These are phyloP conservation scores for Periglandula ipomoeae DNA, from an alignment of 2,329 filamentous ascomycete species.

Conservation along the genomic window DNA sequence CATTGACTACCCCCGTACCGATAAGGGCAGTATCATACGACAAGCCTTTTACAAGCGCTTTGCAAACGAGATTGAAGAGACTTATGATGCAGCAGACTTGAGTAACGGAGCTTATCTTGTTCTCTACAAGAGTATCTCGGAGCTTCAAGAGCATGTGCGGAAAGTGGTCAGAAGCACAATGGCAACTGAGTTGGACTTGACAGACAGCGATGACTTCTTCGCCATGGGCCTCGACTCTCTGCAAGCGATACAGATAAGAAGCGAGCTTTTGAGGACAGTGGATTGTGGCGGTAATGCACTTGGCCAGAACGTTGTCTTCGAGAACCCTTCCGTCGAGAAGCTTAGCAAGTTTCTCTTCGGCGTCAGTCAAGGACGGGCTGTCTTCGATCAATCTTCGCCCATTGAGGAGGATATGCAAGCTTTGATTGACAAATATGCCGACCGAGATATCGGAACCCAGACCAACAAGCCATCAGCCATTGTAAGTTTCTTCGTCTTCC, in stretches of 20 bases:
- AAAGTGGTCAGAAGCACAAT: background rate
- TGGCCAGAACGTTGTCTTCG: conserved; percentile 49
- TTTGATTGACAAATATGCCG: conserved; percentile 1
- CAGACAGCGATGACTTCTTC: conserved; percentile 48
- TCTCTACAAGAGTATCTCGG: background rate
- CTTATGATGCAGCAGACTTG: conserved; percentile 20
- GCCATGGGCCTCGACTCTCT: conserved; percentile 47
- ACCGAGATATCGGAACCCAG: too few species aligned
- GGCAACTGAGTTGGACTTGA: conserved; percentile 11
- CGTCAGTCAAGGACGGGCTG: background rate
- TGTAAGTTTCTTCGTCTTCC: too few species aligned
- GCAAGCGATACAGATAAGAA: conserved; percentile 46
- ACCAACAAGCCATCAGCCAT: too few species aligned
- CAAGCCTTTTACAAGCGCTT: conserved; percentile 37
- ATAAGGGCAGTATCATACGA: conserved; percentile 44
- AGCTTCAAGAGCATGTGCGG: conserved; percentile 17
- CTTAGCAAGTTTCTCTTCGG: conserved; percentile 1
- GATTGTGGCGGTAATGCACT: conserved; percentile 36
- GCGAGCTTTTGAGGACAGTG: conserved; percentile 39
- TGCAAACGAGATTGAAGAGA: conserved; percentile 30
- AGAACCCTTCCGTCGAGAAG: conserved; percentile 38
- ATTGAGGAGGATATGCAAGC: background rate
- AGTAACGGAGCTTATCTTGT: conserved; percentile 8
- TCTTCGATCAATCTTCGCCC: background rate
- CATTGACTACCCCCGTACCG: conserved; percentile 35